Base-by-base conservation (phyloP, 2,329 filamentous ascomycete genomes). In the Diaporthe citriasiana region DNA sequence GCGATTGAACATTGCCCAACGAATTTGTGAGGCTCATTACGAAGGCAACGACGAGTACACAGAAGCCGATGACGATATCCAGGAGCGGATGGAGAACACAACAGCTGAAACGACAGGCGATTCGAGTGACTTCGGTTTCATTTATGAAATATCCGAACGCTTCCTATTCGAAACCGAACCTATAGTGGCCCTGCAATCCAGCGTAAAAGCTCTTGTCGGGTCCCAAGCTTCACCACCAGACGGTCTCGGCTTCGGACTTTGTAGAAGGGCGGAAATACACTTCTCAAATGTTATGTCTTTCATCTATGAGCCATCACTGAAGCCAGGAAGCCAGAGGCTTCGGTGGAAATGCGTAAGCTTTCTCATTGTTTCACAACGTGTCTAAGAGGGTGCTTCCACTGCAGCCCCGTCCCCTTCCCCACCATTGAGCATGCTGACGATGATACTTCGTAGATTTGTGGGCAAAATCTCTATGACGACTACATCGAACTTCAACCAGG, bases 291-390 rank as follows among this genome's bases (percentile, higher is more conserved):
- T 63, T 0, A 17, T 40, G 13, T 56, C 56, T 19, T 17, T 17
- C 22, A 13, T 47, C 12, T 22, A 17, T 19, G 19, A 59, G n/a
- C 27, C 35, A 0, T 25, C 60, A 17, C 3, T 30, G 30, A 17
- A 3, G 7, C 12, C 42, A 50, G 70, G 63, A 3, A 65, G 1
- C 2, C 33, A 57, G 8, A 47, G 63, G n/a, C 15, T 66, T 8
- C n/a, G 30, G 15, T 75, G 73, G 70, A 70, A 10, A 40, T 75
- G 73, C 40, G 73, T 75, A 30, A 73, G 73, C 5, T 15, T 22
- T 17, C 17, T 35, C 4, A 5, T 10, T 45, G 38, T 38, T 38
- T 38, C 38, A 2, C 6, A 9, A 38, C 38, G 9, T 8, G 38
- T 38, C 38, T 2, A 38, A 38, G 7, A 38, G 12, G 2, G 8